Evolutionary conservation across 768 basidiomycete genomes (phyloP), one percentile per base, ranked within the genome.

Genomic region (Kwoniella sp.): DNA sequence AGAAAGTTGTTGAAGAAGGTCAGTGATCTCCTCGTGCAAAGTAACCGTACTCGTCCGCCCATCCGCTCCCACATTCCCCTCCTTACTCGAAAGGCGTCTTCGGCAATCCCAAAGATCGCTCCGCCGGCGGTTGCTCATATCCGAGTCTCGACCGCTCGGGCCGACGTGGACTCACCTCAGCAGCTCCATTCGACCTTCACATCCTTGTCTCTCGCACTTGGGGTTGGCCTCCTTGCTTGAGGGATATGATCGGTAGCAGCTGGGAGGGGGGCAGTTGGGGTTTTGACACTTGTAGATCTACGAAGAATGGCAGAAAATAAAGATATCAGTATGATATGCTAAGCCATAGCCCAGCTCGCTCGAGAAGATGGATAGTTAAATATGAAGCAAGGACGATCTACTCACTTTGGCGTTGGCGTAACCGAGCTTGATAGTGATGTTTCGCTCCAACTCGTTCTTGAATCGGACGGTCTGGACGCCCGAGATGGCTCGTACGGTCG

Each of bases 271-370:
- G 81, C 96, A 98, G 2, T 89, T 87, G 58, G 88, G 86, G 74
- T 94, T 96, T 84, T 92, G 89, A 81, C 96, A 99, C 84, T 97
- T 92, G 85, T 94, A 99, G 74, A 98, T 97, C 94, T 98, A 37
- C 34, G 34, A 37, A n/a, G 34, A 37, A 13, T 3, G 7, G 52
- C 15, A 54, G 23, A 54, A 11, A 29, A 25, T 11, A 22, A 22
- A 57, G 1, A 56, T 22, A 56, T 55, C 54, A 2, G 22, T 22
- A 22, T 55, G 13, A 15, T 13, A 55, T 31, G n/a, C 3, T 28
- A 15, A 23, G 2, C n/a, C 23, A 25, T 20, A 55, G 9, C 28
- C 50, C 13, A 20, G 2, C n/a, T 51, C 50, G n/a, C n/a, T n/a
- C n/a, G n/a, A n/a, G n/a, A n/a, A n/a, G n/a, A n/a, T n/a, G n/a